Percentiles rank a stretch among this genome's conserved stretches.
Conservation (phyloP, 768 basidiomycete genomes). For the Tulasnella calospora region DNA sequence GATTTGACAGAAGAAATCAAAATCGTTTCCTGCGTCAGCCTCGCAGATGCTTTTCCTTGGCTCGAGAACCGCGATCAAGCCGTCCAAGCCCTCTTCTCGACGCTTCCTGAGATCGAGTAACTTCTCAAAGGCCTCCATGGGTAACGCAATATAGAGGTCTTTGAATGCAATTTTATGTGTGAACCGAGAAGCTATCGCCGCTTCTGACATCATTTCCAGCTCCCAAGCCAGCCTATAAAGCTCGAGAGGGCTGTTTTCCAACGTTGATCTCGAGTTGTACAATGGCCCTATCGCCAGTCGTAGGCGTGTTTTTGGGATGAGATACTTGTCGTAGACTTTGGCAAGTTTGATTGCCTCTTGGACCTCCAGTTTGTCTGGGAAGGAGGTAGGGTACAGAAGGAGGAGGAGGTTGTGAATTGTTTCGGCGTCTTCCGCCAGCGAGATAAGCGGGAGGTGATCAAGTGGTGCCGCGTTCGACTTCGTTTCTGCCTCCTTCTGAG, state of each 20-base stretch:
- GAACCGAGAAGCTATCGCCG: neutral
- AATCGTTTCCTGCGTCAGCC: no score
- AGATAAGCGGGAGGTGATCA: slow-evolving; percentile 23
- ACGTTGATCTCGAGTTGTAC: no score
- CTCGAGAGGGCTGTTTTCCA: neutral
- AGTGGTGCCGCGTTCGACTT: neutral
- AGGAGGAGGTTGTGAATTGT: slow-evolving; percentile 31
- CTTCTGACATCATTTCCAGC: neutral
- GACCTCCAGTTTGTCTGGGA: neutral
- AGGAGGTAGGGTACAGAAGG: slow-evolving; percentile 30
- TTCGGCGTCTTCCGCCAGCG: slow-evolving; percentile 25
- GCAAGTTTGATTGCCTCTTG: slow-evolving; percentile 8
- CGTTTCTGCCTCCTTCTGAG: slow-evolving; percentile 25
- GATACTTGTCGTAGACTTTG: slow-evolving; percentile 30
- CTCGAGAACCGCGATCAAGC: no score
- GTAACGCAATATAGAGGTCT: neutral
- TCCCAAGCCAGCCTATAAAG: neutral
- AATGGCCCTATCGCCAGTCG: no score
- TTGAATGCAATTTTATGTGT: neutral
- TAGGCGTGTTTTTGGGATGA: slow-evolving; percentile 14
- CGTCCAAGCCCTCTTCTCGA: no score
- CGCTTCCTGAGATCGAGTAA: no score
- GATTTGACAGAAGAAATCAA: no score
- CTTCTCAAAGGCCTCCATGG: no score
- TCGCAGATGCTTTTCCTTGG: no score